Percentiles rank a stretch among this genome's conserved stretches.
phyloP scores from a whole-genome alignment of 2,329 filamentous ascomycete genomes.

The Akanthomyces lecanii region DNA sequence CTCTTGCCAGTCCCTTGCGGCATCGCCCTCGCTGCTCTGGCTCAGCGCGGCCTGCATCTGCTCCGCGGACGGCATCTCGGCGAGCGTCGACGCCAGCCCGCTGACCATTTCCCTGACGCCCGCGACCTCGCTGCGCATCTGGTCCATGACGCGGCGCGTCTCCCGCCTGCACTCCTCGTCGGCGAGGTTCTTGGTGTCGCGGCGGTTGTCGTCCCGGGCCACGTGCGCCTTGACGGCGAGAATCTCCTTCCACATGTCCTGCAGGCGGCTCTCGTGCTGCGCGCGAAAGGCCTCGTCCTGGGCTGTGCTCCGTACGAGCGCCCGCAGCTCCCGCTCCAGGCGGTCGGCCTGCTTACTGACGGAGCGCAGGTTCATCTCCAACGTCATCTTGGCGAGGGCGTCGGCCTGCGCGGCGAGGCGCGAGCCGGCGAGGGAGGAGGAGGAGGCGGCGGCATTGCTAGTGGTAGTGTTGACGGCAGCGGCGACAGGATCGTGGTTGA shows the following conservation, averaged over 20 bases:
- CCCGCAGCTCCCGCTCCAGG: conserved; percentile 28
- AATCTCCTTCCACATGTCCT: conserved; percentile 29
- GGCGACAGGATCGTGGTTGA: neutral
- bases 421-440: neutral
- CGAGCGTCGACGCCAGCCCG: conserved; percentile 23
- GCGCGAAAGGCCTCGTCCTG: conserved; percentile 28
- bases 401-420: conserved; percentile 28
- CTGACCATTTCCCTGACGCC: conserved; percentile 24
- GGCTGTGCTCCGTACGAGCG: conserved; percentile 25
- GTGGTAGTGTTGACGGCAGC: neutral
- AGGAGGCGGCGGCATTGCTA: neutral
- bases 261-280: conserved; percentile 28
- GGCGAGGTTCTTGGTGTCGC: conserved; percentile 12
- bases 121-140: conserved; percentile 24
- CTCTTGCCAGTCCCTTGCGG: neutral
- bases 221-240: conserved; percentile 26
- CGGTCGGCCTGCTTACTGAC: conserved; percentile 27
- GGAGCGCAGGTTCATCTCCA: conserved; percentile 33
- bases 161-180: conserved; percentile 23
- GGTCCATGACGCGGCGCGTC: conserved; percentile 19
- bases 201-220: conserved; percentile 19
- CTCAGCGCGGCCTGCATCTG: conserved; percentile 23
- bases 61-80: conserved; percentile 21
- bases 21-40: conserved; percentile 7
- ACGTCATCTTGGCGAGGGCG: conserved; percentile 33